Conservation (phyloP, 2,329 filamentous ascomycete species). For the Torrubiella hemipterigena region DNA sequence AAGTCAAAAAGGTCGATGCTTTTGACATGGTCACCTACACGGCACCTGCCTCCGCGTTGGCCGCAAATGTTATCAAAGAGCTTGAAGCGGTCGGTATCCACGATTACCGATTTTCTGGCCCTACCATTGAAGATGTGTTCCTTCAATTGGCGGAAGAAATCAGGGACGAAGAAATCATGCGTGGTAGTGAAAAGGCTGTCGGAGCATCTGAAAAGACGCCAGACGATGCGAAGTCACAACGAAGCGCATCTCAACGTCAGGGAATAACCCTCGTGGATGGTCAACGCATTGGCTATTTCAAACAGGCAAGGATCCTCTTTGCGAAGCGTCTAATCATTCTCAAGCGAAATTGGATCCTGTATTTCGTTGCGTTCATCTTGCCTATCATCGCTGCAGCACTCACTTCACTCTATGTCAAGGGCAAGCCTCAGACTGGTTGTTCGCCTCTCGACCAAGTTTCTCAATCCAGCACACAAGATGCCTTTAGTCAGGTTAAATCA, state of each 20-base stretch:
- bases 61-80: constrained; percentile 56
- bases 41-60: constrained; percentile 55
- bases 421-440: constrained; percentile 40
- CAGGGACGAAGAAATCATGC: constrained; percentile 34
- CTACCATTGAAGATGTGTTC: constrained; percentile 89
- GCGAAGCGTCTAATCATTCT: constrained; percentile 67
- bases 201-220: constrained; percentile 10
- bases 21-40: constrained; percentile 66
- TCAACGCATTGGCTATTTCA: constrained; percentile 52
- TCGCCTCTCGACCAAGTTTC: constrained; percentile 34
- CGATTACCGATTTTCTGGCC: constrained; percentile 78
- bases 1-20: constrained; percentile 42
- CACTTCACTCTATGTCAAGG: constrained; percentile 62
- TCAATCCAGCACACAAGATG: constrained; percentile 23
- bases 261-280: constrained; percentile 54
- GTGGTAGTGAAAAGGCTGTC: constrained; percentile 11
- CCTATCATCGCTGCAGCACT: constrained; percentile 71
- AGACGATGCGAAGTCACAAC: constrained; percentile 9
- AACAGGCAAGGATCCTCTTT: constrained; percentile 65
- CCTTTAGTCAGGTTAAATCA: constrained; percentile 22
- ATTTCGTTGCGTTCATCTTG: constrained; percentile 60
- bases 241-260: constrained; percentile 13
- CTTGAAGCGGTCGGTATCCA: constrained; percentile 56
- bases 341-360: constrained; percentile 66
- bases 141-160: constrained; percentile 75